These are phyloP conservation scores for Cercospora berteroae DNA, from an alignment of 2,329 filamentous ascomycete genomes.

Conservation along the genomic window DNA sequence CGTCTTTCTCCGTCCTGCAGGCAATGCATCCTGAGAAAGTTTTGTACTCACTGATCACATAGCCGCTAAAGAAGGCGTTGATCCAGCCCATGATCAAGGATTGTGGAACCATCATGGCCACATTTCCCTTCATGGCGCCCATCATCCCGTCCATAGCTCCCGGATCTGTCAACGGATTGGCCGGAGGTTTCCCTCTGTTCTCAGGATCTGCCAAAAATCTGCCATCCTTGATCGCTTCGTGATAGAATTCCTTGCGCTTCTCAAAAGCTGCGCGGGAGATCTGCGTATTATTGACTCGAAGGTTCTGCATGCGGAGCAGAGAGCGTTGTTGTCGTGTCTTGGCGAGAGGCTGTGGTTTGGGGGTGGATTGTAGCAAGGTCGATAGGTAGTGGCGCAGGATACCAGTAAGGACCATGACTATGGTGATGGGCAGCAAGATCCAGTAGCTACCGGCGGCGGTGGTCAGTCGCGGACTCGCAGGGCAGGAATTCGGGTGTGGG, in stretches of 20 bases:
- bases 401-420: constrained; percentile 97
- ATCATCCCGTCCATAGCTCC: constrained; percentile 99
- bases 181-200: constrained; percentile 76
- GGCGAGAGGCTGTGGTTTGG: constrained; percentile 75
- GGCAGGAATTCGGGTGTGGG: neutral
- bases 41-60: constrained; percentile 78
- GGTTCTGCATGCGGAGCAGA: constrained; percentile 77
- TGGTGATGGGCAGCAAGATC: constrained; percentile 95
- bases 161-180: constrained; percentile 94
- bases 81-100: constrained; percentile 99
- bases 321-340: constrained; percentile 80
- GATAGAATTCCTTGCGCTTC: constrained; percentile 74
- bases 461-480: neutral
- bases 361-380: constrained; percentile 79
- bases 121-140: constrained; percentile 99
- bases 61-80: constrained; percentile 97
- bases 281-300: constrained; percentile 78
- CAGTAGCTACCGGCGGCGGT: constrained; percentile 73
- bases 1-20: neutral
- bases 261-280: constrained; percentile 77
- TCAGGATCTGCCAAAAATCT: constrained; percentile 88
- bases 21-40: neutral
- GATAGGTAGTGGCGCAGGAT: constrained; percentile 94
- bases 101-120: constrained; percentile 99
- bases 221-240: constrained; percentile 78